Base-by-base conservation (phyloP, 1,139 yeast species). In the Kluyveromyces marxianus region DNA sequence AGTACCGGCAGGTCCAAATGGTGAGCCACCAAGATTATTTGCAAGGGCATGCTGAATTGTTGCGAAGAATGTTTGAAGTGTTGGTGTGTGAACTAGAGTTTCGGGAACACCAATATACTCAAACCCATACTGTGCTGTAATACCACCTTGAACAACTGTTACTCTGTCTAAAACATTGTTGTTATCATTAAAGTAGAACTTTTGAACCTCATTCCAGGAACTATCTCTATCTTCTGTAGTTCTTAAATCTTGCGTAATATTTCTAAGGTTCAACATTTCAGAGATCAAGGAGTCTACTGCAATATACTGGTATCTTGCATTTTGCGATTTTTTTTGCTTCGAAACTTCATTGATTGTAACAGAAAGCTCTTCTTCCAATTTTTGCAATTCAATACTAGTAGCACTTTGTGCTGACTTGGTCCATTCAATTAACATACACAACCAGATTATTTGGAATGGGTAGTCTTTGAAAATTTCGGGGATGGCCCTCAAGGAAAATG, bases 1-100 rank as follows among this genome's bases (percentile, higher is more conserved):
- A 0, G 97, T 92, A 42, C 97, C 98, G 3, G 98, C 97, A 1
- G 98, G 97, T 0, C 98, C 98, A 65, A 83, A 81, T 1, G 96
- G 87, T 1, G 96, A 83, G 0, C 96, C 96, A n/a, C 97, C 97
- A 10, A 81, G 69, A 37, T 75, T 75, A 54, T 81, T 88, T 34
- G 77, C 75, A 28, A 89, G 63, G 0, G 97, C 94, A 51, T 83
- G 86, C 0, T 86, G 72, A 80, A 90, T 76, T 0, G 90, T 70
- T 31, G 82, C 61, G 59, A 76, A 87, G 50, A 89, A 79, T 14
- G 74, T 70, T 45, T 79, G 79, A 4, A 86, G 72, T 28, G 88
- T 70, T 1, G 94, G 89, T 0, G 97, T 90, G 46, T 79, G 75
- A 0, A 92, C 95, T 34, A 90, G 69, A 48, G 81, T 75, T 30